Evolutionary conservation across 805 yeast genomes (phyloP).

Genomic region (Lachancea lanzarotensis): DNA sequence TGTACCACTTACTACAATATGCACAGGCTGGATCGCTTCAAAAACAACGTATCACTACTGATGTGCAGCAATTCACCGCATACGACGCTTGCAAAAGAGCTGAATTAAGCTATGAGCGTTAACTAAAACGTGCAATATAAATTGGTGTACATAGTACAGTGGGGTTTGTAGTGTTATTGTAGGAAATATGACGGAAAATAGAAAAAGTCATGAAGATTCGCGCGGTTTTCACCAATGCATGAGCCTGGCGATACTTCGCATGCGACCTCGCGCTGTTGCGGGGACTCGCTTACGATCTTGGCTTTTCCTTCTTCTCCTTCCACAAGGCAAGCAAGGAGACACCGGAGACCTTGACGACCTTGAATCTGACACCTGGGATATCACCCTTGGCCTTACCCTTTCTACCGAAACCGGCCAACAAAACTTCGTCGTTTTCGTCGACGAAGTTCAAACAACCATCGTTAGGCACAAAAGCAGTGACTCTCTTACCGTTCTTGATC

Average conservation of each 20-base stretch:
- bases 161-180: conserved; percentile 1
- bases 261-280: not conserved
- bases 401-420: conserved; percentile 99
- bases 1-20: no score
- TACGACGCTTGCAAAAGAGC: not conserved
- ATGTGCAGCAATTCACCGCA: not conserved
- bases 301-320: conserved; percentile 99
- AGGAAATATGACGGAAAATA: conserved; percentile 2
- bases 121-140: conserved; percentile 9
- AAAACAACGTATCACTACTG: not conserved
- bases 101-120: not conserved
- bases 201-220: not conserved
- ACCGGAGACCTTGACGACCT: conserved; percentile 99
- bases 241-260: not conserved
- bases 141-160: conserved; percentile 6
- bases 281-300: conserved; percentile 72
- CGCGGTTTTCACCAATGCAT: not conserved
- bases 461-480: conserved; percentile 99
- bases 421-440: conserved; percentile 99
- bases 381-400: conserved; percentile 99
- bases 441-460: conserved; percentile 99
- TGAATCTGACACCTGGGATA: conserved; percentile 99
- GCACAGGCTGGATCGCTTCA: no score
- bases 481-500: conserved; percentile 99
- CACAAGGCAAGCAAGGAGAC: conserved; percentile 98